Evolutionary conservation across 106 monocot genomes (phyloP), one percentile per base, ranked within the genome.

Genomic region (Allium cepa): DNA sequence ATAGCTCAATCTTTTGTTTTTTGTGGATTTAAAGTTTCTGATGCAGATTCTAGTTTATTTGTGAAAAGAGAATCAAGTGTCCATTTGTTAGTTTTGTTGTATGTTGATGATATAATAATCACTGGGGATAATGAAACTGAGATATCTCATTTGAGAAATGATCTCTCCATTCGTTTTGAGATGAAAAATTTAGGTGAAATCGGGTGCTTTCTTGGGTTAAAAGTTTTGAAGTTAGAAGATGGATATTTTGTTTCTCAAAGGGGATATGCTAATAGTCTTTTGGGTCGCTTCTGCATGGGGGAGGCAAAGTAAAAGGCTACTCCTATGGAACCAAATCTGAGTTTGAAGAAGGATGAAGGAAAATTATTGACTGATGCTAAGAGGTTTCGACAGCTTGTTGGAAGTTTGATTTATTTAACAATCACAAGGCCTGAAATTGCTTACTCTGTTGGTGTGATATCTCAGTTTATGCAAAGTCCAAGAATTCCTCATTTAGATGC

Each of bases 331-430:
- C 26, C 46, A 59, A 7, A 70, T 22, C 47, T 58, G 47, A 70
- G 58, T 46, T 46, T 70, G 22, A 46, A 3, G 59, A 57, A 48
- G 48, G 70, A 59, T 8, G 70, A 70, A 47, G 47, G 17, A n/a
- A 11, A 8, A 48, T 17, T 48, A 14, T 22, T 58, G 26, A 3
- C 36, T 2, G 46, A 70, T 70, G 59, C 57, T 47, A 70, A 12
- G 49, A 8, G 4, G 0, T 70, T 59, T 8, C n/a, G 59, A 26
- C 28, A 53, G 55, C 56, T 73, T 28, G 47, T 73, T 64, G 65
- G 64, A 11, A 55, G 65, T 57, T 73, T 73, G 47, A 47, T 66
- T 22, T 73, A 73, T 60, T 49, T 70, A 65, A 73, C 65, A 53
- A 63, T 64, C 46, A 64, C 65, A 56, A 73, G 73, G 46, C 53